Conservation (phyloP, 2,329 filamentous ascomycete genomes). For the Botryotinia calthae region DNA sequence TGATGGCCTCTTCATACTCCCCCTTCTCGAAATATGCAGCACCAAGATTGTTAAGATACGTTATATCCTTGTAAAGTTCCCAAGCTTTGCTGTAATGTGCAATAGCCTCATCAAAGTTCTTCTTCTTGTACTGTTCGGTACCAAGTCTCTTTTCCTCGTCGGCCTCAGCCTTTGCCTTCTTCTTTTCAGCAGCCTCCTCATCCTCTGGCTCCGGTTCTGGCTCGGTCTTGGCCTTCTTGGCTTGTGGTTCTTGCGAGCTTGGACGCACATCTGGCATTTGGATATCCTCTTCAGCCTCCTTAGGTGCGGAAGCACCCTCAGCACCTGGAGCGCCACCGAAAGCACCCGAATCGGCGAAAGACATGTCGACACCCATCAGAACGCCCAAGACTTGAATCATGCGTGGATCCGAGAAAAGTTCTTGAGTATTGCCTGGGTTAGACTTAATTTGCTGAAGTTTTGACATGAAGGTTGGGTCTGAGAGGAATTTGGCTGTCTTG, state of each 20-base stretch:
- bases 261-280: conserved; percentile 72
- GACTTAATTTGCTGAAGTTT: conserved; percentile 80
- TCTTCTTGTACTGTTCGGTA: conserved; percentile 97
- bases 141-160: conserved; percentile 94
- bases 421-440: conserved; percentile 76
- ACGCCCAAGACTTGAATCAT: conserved; percentile 95
- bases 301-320: conserved; percentile 8
- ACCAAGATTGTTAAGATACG: conserved; percentile 94
- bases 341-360: conserved; percentile 14
- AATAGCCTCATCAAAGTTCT: conserved; percentile 92
- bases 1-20: conserved; percentile 83
- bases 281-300: conserved; percentile 66
- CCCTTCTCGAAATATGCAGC: conserved; percentile 96
- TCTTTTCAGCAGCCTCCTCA: conserved; percentile 79
- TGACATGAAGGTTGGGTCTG: conserved; percentile 82
- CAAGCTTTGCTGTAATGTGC: conserved; percentile 93
- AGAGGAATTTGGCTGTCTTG: conserved; percentile 80
- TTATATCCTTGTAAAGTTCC: conserved; percentile 93
- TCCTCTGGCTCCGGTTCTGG: conserved; percentile 65
- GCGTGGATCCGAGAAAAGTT: conserved; percentile 82
- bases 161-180: conserved; percentile 87
- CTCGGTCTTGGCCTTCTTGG: conserved; percentile 54
- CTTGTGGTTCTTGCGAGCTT: conserved; percentile 39
- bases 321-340: conserved; percentile 21
- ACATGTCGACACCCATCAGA: conserved; percentile 88